These are phyloP conservation scores for Vitis vinifera DNA, from an alignment of 164 flowering plant species.

Conservation along the genomic window ASM3070453v1 NC_081813.1:1346501-1347000, in stretches of 20 bases:
- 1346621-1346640: conserved; percentile 82
- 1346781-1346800: neutral
- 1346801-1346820: neutral
- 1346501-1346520: too few relatives aligned
- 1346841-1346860: conserved; percentile 3
- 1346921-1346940: conserved; percentile 40
- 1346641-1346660: conserved; percentile 72
- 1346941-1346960: conserved; percentile 14
- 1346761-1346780: conserved; percentile 1
- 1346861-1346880: neutral
- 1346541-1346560: neutral
- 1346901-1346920: conserved; percentile 10
- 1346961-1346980: neutral
- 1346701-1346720: conserved; percentile 46
- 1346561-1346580: neutral
- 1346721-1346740: conserved; percentile 43
- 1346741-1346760: conserved; percentile 44
- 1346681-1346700: conserved; percentile 74
- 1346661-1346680: conserved; percentile 76
- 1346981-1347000: neutral
- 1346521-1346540: neutral
- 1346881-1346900: conserved; percentile 5
- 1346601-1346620: conserved; percentile 83
- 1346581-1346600: conserved; percentile 81
- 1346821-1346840: neutral